Evolutionary conservation across 352 stramenopile genomes (phyloP), one percentile per base, ranked within the genome.

Genomic region (Globisporangium lucens): DNA sequence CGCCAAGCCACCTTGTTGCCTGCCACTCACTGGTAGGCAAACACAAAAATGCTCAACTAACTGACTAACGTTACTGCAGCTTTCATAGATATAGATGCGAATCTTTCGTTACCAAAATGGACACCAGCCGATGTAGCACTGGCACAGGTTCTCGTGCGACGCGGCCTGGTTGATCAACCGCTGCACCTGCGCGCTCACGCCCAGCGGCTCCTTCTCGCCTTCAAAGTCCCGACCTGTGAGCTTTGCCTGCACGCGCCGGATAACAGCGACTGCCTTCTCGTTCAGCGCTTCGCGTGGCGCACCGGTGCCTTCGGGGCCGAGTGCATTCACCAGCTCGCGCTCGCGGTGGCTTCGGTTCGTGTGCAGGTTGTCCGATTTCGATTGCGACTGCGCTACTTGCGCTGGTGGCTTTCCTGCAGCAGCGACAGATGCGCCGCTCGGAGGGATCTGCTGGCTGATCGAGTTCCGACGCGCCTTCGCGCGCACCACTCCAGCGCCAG

Each of bases 41-140:
- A 49, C 15, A 49, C 3, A 33, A 33, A 49, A 49, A 8, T 49
- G 15, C 15, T 22, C 15, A 8, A 47, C 41, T 47, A 13, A 47
- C 41, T 41, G 35, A 41, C 35, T 3, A 8, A 41, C 24, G 24
- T 24, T 46, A 15, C 38, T 24, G 17, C 20, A 51, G 17, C 43
- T n/a, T 43, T 49, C 20, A 61, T 61, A 61, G 30, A 61, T 58
- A 38, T 20, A 61, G 56, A 35, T 61, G 43, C 33, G 47, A n/a
- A 61, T 20, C 8, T 27, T 27, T 17, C 15, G 41, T 72, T 80
- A 95, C 87, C 87, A 95, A 62, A 95, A 95, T n/a, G 87, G 87
- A 76, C 87, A 99, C 97, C 97, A 99, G 36, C 98, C 98, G 70
- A 99, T 98, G 73, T 99, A 99, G 61, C 97, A 93, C 73, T 99